Base-by-base conservation (phyloP, 2,329 filamentous ascomycete genomes). In the Aspergillus novoparasiticus region DNA sequence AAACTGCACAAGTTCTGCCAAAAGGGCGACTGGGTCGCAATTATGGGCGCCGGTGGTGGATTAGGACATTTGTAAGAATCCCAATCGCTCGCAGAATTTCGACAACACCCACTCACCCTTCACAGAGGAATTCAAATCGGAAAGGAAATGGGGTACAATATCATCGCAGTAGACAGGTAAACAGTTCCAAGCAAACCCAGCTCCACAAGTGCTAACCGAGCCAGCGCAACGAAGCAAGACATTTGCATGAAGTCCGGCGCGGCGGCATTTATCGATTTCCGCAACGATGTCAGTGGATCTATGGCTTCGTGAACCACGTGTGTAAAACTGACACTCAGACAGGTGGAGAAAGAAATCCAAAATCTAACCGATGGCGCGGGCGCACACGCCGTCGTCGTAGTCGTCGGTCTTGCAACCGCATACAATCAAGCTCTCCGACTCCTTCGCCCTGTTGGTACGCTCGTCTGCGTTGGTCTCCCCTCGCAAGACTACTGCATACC, bases 401-500 rank as follows among this genome's bases (percentile, higher is more conserved):
- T 78, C 9, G 78, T 78, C 4, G 79, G 78, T 1, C 74, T 70
- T 30, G 76, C 77, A 53, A 67, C 67, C 16, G 78, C 78, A 14
- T 80, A 80, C 63, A 64, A 70, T 10, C 75, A 78, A 59, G 76
- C 75, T 14, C 71, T 75, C 9, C 68, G 70, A 19, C 71, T 80
- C 19, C 69, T 78, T 11, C 69, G 77, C 3, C 79, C 75, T 21
- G 71, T 72, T 32, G 78, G 78, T 0, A 78, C 79, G 0, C 72
- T 80, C 50, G 77, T 80, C 5, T 80, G 77, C 43, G 77, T 80
- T 11, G 78, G 78, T 0, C 63, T 80, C 30, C 78, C 78, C 19
- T 74, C 73, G 4, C 71, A 71, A 19, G 72, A 69, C 16, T 79
- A 74, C 64, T 75, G 78, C 72, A 76, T 80, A 14, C 78, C 77